Base-by-base conservation (phyloP, 495 filamentous ascomycete genomes). In the Hypoxylon rickii region DNA sequence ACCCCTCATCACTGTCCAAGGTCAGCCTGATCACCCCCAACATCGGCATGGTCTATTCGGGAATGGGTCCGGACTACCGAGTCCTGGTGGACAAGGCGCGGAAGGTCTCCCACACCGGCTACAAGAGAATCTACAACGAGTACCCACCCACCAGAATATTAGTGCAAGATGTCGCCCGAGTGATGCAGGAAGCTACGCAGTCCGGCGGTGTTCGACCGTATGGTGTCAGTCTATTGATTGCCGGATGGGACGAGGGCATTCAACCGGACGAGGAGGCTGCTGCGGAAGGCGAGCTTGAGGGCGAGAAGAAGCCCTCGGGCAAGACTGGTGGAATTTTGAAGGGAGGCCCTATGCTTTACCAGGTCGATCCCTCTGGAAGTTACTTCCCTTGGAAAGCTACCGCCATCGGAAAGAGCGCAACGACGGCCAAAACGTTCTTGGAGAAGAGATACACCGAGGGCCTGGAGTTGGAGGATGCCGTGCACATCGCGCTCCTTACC, bases 311-410 rank as follows among this genome's bases (percentile, higher is more conserved):
- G 79, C 73, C 78, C 20, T 76, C 79, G 26, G 77, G 76, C 31
- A 97, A 97, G 83, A 96, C 93, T 13, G 94, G 94, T 12, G 94
- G 94, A 13, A 94, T 96, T 63, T 76, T 94, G 54, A 96, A 96
- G 79, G 94, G 95, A 26, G 94, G 94, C 8, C 94, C 94, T 29
- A 96, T 92, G 79, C 76, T 98, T 70, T 98, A 98, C 76, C 94
- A 98, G 77, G 94, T 98, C 48, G 94, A 98, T 76, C 94, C 94
- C 7, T 92, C 88, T 55, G 94, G 94, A 39, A 92, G 87, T 69
- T 97, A 98, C 68, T 98, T 97, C 74, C 94, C 94, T 17, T 98
- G 94, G 94, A 97, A 98, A 79, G 94, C 94, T 44, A 98, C 95
- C 57, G 94, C 94, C 36, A 98, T 98, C 67, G 94, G 95, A 55